Conservation (phyloP, 352 stramenopile genomes). For the Phytophthora fragariaefolia region DNA sequence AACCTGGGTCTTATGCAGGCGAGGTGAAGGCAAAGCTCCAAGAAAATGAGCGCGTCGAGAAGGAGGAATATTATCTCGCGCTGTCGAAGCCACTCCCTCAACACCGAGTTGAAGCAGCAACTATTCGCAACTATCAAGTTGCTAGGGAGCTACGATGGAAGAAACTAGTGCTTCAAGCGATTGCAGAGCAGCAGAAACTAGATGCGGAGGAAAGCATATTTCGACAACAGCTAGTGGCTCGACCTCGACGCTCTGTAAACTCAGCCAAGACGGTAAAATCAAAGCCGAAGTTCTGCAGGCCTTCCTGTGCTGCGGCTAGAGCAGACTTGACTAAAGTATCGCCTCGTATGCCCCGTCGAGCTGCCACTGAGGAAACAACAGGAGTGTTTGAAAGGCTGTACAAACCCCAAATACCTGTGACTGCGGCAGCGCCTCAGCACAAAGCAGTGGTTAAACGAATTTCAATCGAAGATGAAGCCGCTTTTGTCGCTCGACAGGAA, state of each 20-base stretch:
- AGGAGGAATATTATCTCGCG: slow-evolving; percentile 36
- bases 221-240: slow-evolving; percentile 32
- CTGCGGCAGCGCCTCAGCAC: background rate
- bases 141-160: slow-evolving; percentile 44
- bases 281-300: background rate
- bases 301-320: slow-evolving; percentile 10
- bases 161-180: slow-evolving; percentile 33
- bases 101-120: slow-evolving; percentile 32
- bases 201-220: slow-evolving; percentile 46
- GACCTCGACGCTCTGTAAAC: background rate
- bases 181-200: slow-evolving; percentile 34
- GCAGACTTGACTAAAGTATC: background rate
- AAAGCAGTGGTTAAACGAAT: slow-evolving; percentile 5
- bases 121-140: slow-evolving; percentile 47
- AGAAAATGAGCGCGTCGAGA: slow-evolving; percentile 25
- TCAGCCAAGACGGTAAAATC: background rate
- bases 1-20: slow-evolving; percentile 11
- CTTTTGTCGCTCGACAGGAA: slow-evolving; percentile 41
- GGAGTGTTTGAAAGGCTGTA: slow-evolving; percentile 42
- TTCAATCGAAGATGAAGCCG: slow-evolving; percentile 14
- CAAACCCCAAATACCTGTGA: background rate
- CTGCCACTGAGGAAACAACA: background rate
- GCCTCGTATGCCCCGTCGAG: background rate
- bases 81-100: slow-evolving; percentile 26
- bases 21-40: slow-evolving; percentile 26